phyloP scores from a whole-genome alignment of 2,329 filamentous ascomycete genomes.

The Hymenoscyphus albidus region DNA sequence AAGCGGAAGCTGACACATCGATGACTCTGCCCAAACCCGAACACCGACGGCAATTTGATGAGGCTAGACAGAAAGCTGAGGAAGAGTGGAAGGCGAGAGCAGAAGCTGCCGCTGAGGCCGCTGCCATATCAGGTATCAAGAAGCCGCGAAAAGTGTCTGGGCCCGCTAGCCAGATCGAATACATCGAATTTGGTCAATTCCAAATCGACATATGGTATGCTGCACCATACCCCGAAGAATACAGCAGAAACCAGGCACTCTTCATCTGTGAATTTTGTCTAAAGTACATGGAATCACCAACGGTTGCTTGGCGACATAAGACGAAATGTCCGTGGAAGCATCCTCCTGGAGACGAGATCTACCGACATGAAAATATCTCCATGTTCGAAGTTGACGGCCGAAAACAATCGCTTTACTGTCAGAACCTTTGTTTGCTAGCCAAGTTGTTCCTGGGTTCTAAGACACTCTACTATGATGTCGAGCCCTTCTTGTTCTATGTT shows the following conservation, averaged over 20 bases:
- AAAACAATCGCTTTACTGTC: conserved; percentile 97
- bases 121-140: conserved; percentile 58
- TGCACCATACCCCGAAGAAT: conserved; percentile 96
- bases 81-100: conserved; percentile 79
- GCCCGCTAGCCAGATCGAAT: conserved; percentile 94
- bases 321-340: conserved; percentile 95
- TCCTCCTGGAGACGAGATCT: conserved; percentile 96
- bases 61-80: conserved; percentile 85
- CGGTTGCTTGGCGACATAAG: conserved; percentile 96
- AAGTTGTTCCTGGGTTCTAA: conserved; percentile 99
- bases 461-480: conserved; percentile 96
- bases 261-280: conserved; percentile 99
- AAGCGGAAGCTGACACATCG: conserved; percentile 85
- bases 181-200: conserved; percentile 95
- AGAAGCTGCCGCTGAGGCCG: conserved; percentile 62
- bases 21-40: conserved; percentile 77
- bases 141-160: conserved; percentile 73
- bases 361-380: conserved; percentile 82
- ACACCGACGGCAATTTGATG: conserved; percentile 83
- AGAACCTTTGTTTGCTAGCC: conserved; percentile 91
- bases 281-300: conserved; percentile 99
- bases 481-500: conserved; percentile 95
- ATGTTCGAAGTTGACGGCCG: conserved; percentile 98
- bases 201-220: conserved; percentile 99
- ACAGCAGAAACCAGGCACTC: conserved; percentile 92